Evolutionary conservation across 345 rosid species (phyloP).

Genomic region (Mercurialis annua): DNA sequence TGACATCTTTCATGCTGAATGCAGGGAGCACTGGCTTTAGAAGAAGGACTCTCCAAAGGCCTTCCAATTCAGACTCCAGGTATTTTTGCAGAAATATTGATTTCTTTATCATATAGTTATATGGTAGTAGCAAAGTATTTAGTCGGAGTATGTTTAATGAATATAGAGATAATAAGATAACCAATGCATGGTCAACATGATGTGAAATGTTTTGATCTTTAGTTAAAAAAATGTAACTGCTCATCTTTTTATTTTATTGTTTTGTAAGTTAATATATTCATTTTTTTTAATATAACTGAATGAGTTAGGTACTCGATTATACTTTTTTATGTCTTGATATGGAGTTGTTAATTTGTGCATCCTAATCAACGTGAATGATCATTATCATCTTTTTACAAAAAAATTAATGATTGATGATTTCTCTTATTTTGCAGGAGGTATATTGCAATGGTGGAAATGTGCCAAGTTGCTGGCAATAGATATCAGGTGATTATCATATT

Average conservation of each 20-base stretch:
- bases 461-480: slow-evolving; percentile 66
- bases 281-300: neutral
- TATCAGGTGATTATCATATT: slow-evolving; percentile 71
- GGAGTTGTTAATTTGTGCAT: neutral
- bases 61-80: slow-evolving; percentile 93
- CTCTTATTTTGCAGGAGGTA: slow-evolving; percentile 64
- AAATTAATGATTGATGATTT: slow-evolving; percentile 2
- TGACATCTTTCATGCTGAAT: too few relatives aligned
- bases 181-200: slow-evolving; percentile 13
- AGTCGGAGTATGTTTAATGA: neutral
- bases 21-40: too few relatives aligned
- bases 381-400: neutral
- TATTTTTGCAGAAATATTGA: slow-evolving; percentile 20
- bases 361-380: neutral
- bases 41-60: too few relatives aligned
- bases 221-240: neutral
- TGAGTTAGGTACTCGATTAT: neutral
- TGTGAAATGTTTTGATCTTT: slow-evolving; percentile 35
- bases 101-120: neutral
- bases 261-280: neutral
- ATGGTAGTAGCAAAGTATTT: neutral
- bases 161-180: neutral
- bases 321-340: neutral
- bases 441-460: slow-evolving; percentile 93
- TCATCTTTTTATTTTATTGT: neutral